A percentile compares a stretch with the other conserved stretches of the same genome.
phyloP scores from a whole-genome alignment of 768 basidiomycete species.

The Leccinellum rugosiceps region DNA sequence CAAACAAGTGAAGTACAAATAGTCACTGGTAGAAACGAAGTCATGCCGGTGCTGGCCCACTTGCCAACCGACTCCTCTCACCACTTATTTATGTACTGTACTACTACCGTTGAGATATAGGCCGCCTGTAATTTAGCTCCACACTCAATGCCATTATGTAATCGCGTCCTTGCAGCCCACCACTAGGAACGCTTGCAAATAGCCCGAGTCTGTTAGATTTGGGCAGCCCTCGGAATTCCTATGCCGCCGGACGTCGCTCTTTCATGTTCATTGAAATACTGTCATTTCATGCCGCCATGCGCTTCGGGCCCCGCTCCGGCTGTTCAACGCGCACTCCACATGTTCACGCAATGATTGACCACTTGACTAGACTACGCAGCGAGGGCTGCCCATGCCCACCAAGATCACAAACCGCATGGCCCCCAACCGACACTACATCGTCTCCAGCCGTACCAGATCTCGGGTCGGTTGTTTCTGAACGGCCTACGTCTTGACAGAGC shows the following conservation, averaged over 20 bases:
- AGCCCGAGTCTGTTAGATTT: background rate
- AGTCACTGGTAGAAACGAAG: background rate
- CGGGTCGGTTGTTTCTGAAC: constrained; percentile 4
- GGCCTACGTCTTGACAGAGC: background rate
- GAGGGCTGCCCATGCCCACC: constrained; percentile 23
- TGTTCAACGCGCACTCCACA: constrained; percentile 34
- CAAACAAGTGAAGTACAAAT: background rate
- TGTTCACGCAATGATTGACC: constrained; percentile 29
- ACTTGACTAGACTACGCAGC: constrained; percentile 23
- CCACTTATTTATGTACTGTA: background rate
- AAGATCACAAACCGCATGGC: constrained; percentile 20
- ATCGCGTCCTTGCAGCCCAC: background rate
- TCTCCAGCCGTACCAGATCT: constrained; percentile 12
- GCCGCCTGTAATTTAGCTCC: background rate
- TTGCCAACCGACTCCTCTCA: background rate
- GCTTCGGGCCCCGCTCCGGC: constrained; percentile 26
- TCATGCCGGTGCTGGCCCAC: background rate
- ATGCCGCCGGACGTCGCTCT: constrained; percentile 9
- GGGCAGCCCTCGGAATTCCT: constrained; percentile 3
- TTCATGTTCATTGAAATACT: constrained; percentile 15
- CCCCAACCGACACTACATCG: constrained; percentile 17
- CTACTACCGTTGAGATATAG: background rate
- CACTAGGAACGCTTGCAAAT: background rate
- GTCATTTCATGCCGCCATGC: constrained; percentile 19
- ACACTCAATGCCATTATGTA: constrained; percentile 11